Base-by-base conservation (phyloP, 2,329 filamentous ascomycete genomes). In the Phialocephala sp. region DNA sequence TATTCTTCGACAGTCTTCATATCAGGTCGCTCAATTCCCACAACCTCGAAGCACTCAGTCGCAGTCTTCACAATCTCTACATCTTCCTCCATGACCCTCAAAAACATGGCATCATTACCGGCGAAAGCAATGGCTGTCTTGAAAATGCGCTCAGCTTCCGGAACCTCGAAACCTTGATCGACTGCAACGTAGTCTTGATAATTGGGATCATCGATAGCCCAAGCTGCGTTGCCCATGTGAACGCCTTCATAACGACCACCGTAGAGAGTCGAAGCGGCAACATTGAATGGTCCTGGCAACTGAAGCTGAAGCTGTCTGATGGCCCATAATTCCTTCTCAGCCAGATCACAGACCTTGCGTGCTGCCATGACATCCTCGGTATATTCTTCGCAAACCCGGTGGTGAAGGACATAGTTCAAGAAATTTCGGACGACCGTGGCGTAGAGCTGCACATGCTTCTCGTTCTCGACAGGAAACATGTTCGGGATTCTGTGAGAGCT, bases 361-460 rank as follows among this genome's bases (percentile, higher is more conserved):
- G 94, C 93, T 0, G 83, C 80, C 18, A 85, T 79, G 65, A 98
- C 82, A 68, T 94, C 86, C 0, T 84, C 80, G 0, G 78, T 81
- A 74, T 94, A 91, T 76, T 98, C 95, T 0, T 91, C 90, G 73
- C 93, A 97, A 18, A 96, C 94, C 43, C 91, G 86, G 74, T 98
- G 94, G 66, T 91, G 86, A 11, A 94, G 82, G 0, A 98, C 82
- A 71, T 97, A 99, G 69, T 92, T 91, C 69, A 97, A 86, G 75
- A 98, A 98, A 75, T 95, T 97, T 66, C 87, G 86, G 47, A 97
- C 83, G 0, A 96, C 86, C 39, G 85, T 83, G 22, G 89, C 87
- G 2, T 87, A 88, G 8, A 84, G 77, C n/a, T 84, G 79, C 67
- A 93, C 83, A 14, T 83, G 78, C 0, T 79, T 75, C 18, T 82